Evolutionary conservation across 306 rosid species (phyloP).

Genomic region (Prunus mume): DNA sequence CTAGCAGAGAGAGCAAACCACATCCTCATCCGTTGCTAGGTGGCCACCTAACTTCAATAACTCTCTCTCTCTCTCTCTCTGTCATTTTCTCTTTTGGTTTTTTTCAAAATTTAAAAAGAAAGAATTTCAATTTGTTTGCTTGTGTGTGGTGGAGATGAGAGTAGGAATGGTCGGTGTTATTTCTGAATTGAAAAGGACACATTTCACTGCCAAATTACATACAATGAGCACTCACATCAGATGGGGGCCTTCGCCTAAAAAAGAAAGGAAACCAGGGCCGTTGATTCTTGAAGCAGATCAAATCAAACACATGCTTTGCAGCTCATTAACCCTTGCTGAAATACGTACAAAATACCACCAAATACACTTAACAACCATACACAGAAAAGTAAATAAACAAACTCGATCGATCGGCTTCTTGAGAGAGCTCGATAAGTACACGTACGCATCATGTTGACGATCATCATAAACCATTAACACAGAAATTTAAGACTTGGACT

Average conservation of each 20-base stretch:
- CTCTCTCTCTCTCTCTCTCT: not conserved
- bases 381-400: slow-evolving; percentile 8
- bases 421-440: not conserved
- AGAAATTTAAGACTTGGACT: slow-evolving; percentile 25
- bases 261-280: not conserved
- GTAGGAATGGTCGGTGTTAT: slow-evolving; percentile 13
- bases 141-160: not conserved
- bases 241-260: slow-evolving; percentile 7
- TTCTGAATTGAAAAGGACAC: slow-evolving; percentile 21
- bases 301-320: not conserved
- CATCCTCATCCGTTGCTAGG: not conserved
- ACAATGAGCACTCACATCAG: slow-evolving; percentile 17
- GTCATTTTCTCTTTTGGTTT: not conserved
- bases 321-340: slow-evolving; percentile 6
- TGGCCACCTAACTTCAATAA: not conserved
- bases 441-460: not conserved
- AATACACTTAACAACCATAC: slow-evolving; percentile 1
- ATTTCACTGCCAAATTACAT: slow-evolving; percentile 18
- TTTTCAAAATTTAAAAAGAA: not conserved
- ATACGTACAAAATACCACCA: not conserved
- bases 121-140: not conserved
- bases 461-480: not conserved
- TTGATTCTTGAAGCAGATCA: not conserved
- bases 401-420: not conserved
- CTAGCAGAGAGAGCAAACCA: not conserved